phyloP scores from a whole-genome alignment of 192 early-diverging fungal genomes.

The Jimgerdemannia flammicorona region DNA sequence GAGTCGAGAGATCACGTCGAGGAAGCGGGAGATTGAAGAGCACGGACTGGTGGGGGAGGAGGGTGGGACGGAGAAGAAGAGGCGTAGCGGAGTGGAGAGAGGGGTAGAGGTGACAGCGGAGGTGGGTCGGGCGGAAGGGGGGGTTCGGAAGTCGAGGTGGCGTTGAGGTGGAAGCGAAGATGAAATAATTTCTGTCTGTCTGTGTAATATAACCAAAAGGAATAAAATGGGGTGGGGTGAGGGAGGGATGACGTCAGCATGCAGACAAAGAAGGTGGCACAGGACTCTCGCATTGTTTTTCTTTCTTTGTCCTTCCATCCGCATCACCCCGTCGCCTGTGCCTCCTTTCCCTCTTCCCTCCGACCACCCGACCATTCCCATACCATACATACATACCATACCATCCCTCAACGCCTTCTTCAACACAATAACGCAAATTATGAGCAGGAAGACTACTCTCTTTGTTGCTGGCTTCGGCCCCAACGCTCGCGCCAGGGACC shows the following conservation, averaged over 20 bases:
- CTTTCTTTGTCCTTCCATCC: not conserved
- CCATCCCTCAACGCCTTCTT: not conserved
- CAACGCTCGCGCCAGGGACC: conserved; percentile 82
- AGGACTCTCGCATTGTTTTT: conserved; percentile 1
- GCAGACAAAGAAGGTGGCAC: not conserved
- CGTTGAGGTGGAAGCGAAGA: not conserved
- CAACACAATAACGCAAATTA: not conserved
- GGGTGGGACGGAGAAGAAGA: not conserved
- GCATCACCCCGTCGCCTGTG: not conserved
- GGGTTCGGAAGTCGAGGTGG: not conserved
- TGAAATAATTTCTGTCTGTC: not conserved
- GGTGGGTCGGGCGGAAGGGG: conserved; percentile 47
- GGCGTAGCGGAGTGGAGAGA: conserved; percentile 19
- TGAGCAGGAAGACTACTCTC: conserved; percentile 47
- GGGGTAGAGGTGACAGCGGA: conserved; percentile 65
- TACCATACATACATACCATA: not conserved
- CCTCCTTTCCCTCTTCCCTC: not conserved
- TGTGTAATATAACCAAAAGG: not conserved
- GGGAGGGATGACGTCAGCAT: not conserved
- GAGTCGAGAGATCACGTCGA: not conserved
- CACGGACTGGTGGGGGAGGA: not conserved
- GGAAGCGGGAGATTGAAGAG: not conserved
- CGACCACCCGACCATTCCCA: not conserved
- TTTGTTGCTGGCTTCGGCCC: conserved; percentile 77
- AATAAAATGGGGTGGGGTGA: conserved; percentile 5